Evolutionary conservation across 1,139 yeast genomes (phyloP), one percentile per base, ranked within the genome.

Genomic region (Magnusiomyces clavatus): DNA sequence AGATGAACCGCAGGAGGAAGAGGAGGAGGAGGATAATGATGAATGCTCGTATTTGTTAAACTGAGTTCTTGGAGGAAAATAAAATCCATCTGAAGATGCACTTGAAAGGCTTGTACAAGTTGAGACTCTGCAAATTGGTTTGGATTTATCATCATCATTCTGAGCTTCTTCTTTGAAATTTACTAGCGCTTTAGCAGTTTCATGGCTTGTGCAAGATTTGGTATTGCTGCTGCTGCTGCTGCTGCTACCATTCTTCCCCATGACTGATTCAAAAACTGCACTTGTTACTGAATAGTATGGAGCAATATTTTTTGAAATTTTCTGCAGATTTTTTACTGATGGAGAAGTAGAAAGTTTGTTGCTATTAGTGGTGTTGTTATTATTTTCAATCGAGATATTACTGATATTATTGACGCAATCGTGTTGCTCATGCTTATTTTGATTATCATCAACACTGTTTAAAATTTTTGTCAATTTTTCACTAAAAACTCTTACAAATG

Each of bases 1-100:
- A 24, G 31, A 24, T 24, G 31, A 24, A 24, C 31, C 31, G 31
- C 31, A 24, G 31, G 31, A 24, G 8, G 31, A 24, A 4, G 31
- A 24, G 4, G 31, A 24, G 4, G 31, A 24, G 8, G 31, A 24
- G 4, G 31, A 24, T 5, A 8, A 24, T 8, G 31, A 24, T 8
- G 31, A 24, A 24, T 24, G 31, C 8, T 24, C 31, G 8, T 5
- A 24, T 24, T 24, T 24, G 8, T 24, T 24, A 24, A 24, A 24
- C 8, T 24, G 31, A 24, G 4, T 24, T 24, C 31, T 24, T 39
- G 50, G 47, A 3, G 56, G 56, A 35, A 53, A 53, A 42, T 43
- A 53, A 38, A 53, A 53, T 5, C 56, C 56, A 35, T 53, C 56
- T 6, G 56, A 53, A 36, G 48, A 46, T 16, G 20, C 48, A 19